These are phyloP conservation scores for Ceriops zippeliana DNA, from an alignment of 345 rosid species.

Conservation along the genomic window DNA sequence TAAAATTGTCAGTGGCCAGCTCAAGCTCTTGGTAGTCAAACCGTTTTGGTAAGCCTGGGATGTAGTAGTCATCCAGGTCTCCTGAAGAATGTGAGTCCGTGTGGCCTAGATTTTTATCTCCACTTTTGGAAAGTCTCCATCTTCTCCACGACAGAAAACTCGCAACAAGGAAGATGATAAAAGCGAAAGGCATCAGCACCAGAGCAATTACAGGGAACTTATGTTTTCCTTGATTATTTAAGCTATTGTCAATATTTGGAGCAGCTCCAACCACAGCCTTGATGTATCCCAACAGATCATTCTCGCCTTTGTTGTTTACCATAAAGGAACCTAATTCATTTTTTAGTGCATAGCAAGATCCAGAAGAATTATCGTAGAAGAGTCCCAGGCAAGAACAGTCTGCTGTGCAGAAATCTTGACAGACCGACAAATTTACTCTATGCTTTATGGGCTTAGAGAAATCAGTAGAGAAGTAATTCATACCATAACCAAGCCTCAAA, in stretches of 20 bases:
- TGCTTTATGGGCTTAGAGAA: slow-evolving; percentile 48
- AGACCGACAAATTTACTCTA: slow-evolving; percentile 41
- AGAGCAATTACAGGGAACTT: slow-evolving; percentile 50
- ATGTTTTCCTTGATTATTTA: slow-evolving; percentile 19
- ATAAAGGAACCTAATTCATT: slow-evolving; percentile 63
- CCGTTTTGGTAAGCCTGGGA: slow-evolving; percentile 43
- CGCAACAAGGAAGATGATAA: slow-evolving; percentile 36
- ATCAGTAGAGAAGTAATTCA: slow-evolving; percentile 48
- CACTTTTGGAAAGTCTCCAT: slow-evolving; percentile 29
- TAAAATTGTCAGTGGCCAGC: slow-evolving; percentile 23
- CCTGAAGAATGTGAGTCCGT: slow-evolving; percentile 41
- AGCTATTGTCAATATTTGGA: slow-evolving; percentile 13
- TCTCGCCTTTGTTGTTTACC: slow-evolving; percentile 22
- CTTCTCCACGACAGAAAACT: slow-evolving; percentile 61
- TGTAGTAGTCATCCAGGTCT: slow-evolving; percentile 63
- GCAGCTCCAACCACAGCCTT: slow-evolving; percentile 41
- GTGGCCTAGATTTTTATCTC: slow-evolving; percentile 30
- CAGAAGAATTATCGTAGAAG: slow-evolving; percentile 56
- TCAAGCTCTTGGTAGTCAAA: slow-evolving; percentile 20
- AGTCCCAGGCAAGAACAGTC: slow-evolving; percentile 73
- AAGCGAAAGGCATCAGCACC: slow-evolving; percentile 58
- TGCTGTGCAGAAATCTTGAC: slow-evolving; percentile 53
- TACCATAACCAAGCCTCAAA: slow-evolving; percentile 43
- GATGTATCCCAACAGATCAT: slow-evolving; percentile 44
- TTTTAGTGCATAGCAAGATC: slow-evolving; percentile 56